Base-by-base conservation (phyloP, 1,284 basidiomycete genomes). In the Rhizoctonia solani region DNA sequence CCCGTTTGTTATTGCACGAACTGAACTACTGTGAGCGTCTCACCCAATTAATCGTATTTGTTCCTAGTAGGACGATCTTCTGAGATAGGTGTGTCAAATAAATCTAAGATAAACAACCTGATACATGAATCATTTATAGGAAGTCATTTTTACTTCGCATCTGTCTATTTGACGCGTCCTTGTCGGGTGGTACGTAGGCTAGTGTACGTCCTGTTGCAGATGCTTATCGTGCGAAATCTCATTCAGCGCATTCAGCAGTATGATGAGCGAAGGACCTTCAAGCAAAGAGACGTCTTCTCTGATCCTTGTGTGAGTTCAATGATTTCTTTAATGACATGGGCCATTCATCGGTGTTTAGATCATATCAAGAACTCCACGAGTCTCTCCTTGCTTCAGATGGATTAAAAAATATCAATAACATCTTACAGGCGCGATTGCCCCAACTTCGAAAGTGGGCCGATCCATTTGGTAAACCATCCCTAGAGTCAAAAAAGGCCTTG, bases 391-490 rank as follows among this genome's bases (percentile, higher is more conserved):
- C 58, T 6, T 39, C 5, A 14, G 47, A 34, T 6, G 47, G 44
- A 9, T 23, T 50, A 23, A 63, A 63, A 23, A 50, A 63, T 37
- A 37, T 52, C 19, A 47, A 52, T 16, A 34, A 63, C 41, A 19
- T 63, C 72, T 78, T 92, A 63, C 76, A 78, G 16, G 80, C 83
- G 34, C 87, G 89, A 70, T 77, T 83, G 54, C 71, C 78, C 0
- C 82, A 84, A 71, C 82, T 92, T 58, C 79, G 79, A 46, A 80
- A 84, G 69, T 76, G 89, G 50, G 75, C 79, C 19, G 77, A 81
- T 3, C 85, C 88, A 1, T 92, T 89, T 73, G 87, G 87, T 42
- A 82, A 78, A 67, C 89, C 90, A 2, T 86, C 84, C 4, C 79
- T 81, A 73, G 81, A 81, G 74, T 92, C 90, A 32, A 82, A 82